Evolutionary conservation across 78 protist genomes (phyloP), one percentile per base, ranked within the genome.

Genomic region (Dictyostelium purpureum): DNA sequence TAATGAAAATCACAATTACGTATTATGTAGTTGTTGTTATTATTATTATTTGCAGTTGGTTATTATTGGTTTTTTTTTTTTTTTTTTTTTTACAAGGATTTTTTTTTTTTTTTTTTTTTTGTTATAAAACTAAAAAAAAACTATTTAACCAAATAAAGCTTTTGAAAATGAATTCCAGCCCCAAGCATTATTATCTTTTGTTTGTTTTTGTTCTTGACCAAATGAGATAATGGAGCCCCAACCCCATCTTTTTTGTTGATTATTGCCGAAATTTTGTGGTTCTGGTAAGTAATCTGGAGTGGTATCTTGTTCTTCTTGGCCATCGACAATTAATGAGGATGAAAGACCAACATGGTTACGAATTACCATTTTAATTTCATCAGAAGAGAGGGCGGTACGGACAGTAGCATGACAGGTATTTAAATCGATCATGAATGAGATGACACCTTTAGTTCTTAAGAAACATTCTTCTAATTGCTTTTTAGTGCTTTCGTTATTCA

Each of bases 401-500:
- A 83, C 49, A 65, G 91, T 83, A 35, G 91, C 91, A 31, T 83
- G 91, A n/a, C 76, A 83, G 42, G 69, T 43, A 57, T 49, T 21
- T 3, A 83, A 38, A 56, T 83, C 91, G 54, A 83, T 83, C 91
- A 83, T 83, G 42, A 83, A 83, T 35, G 91, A 83, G 28, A 83
- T 83, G 51, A 83, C 75, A 73, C 91, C 91, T 57, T 73, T 83
- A 37, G 91, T 83, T 28, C 31, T 57, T 24, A 83, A 59, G 6
- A 83, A 59, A 42, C 82, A 70, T 16, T 83, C 91, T 57, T 83
- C 91, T 1, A 83, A 67, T 56, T 83, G 91, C 43, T 70, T 83
- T 67, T 83, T 83, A 24, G 42, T 37, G 1, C 76, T 11, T 57
- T 83, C 76, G 33, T 43, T 83, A 40, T 83, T 83, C 91, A 83